Evolutionary conservation across 116 monocot species (phyloP).

Genomic region (Papilionanthe hybrid): DNA sequence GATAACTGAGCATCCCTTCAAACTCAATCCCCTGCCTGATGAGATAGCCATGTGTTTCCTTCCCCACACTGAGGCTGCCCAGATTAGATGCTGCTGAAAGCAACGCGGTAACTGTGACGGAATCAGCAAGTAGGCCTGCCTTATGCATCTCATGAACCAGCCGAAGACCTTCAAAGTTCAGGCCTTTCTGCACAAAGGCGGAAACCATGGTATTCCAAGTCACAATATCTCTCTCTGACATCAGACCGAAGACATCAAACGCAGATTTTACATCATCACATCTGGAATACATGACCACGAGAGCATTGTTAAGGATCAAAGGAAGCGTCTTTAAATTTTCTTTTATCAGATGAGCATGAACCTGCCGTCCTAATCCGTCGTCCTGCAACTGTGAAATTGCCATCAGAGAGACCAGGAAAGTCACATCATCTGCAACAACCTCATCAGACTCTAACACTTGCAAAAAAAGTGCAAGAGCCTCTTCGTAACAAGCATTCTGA

Average conservation of each 20-base stretch:
- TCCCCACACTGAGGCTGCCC: constrained; percentile 50
- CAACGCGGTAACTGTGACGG: constrained; percentile 58
- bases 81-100: constrained; percentile 90
- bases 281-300: constrained; percentile 90
- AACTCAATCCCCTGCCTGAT: constrained; percentile 57
- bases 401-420: constrained; percentile 51
- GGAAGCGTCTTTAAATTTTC: constrained; percentile 16
- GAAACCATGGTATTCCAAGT: constrained; percentile 97
- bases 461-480: constrained; percentile 57
- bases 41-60: constrained; percentile 75
- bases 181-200: constrained; percentile 71
- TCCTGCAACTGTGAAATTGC: constrained; percentile 64
- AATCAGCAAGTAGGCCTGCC: constrained; percentile 51
- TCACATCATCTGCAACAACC: constrained; percentile 48
- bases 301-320: constrained; percentile 63
- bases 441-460: constrained; percentile 29
- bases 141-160: constrained; percentile 82
- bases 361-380: constrained; percentile 50
- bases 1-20: constrained; percentile 81
- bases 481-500: constrained; percentile 43
- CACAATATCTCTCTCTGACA: constrained; percentile 65
- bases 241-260: constrained; percentile 64
- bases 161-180: constrained; percentile 63
- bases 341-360: constrained; percentile 73
- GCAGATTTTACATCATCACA: constrained; percentile 51